Base-by-base conservation (phyloP, 2,329 filamentous ascomycete species). In the Lasiodiplodia gonubiensis region DNA sequence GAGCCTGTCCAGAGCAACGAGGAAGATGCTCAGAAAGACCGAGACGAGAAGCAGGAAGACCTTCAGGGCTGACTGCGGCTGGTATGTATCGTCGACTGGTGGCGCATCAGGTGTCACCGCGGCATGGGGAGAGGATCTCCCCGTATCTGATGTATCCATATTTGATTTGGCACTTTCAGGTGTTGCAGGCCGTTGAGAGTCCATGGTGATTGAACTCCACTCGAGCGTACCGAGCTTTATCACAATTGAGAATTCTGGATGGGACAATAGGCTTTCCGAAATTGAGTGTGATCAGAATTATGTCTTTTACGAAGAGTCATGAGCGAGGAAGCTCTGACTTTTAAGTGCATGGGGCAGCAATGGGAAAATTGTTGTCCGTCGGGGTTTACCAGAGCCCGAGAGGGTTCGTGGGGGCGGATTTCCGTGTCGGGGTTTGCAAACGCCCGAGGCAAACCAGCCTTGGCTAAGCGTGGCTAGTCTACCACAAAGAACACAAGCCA, bases 351-450 rank as follows among this genome's bases (percentile, higher is more conserved):
- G 51, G 23, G 14, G 51, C 16, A 33, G 25, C 5, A n/a, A 8
- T 54, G 35, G 7, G 25, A 7, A 18, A 27, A n/a, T 6, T 35
- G 30, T 54, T 35, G 51, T 54, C 27, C 18, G 27, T 54, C 51
- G 51, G 51, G 51, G 51, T 30, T 54, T 54, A 54, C 23, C n/a
- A 54, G 51, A 54, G 25, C 51, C 51, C 51, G 51, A 54, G 51
- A 21, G 23, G 51, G 27, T 33, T 54, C 7, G 51, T 35, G 51
- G 51, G 51, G 51, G 51, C 51, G 27, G 25, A 33, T 54, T 54
- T 27, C 30, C 21, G 51, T 2, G 27, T n/a, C 51, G 51, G 51
- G 27, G 1, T 35, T 54, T 54, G 35, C 51, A 30, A 54, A 33
- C 51, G 16, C 25, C 51, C 51, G 51, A 35, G 18, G 2, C 51